Evolutionary conservation across 176 grass and related monocot species (phyloP).

Genomic region (Avena insularis): DNA sequence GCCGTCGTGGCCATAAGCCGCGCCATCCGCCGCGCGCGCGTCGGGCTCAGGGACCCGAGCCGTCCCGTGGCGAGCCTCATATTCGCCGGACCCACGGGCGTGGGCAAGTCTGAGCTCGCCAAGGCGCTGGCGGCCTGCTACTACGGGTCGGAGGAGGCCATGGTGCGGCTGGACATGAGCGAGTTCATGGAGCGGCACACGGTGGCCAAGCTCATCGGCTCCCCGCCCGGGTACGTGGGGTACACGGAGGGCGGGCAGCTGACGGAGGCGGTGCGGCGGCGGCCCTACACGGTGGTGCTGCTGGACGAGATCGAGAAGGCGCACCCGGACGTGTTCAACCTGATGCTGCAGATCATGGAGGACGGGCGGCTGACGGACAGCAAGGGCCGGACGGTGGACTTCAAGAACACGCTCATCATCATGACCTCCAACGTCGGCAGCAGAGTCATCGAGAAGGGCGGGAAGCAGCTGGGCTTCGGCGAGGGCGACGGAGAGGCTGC

Average conservation of each 20-base stretch:
- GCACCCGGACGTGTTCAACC: constrained; percentile 92
- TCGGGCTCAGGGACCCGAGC: constrained; percentile 82
- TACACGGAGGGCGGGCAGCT: constrained; percentile 95
- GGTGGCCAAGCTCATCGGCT: constrained; percentile 88
- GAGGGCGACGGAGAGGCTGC: constrained; percentile 54
- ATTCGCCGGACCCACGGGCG: constrained; percentile 89
- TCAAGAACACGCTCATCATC: constrained; percentile 93
- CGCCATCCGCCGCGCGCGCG: constrained; percentile 78
- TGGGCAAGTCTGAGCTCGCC: constrained; percentile 91
- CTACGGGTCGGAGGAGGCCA: constrained; percentile 87
- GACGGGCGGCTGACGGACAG: constrained; percentile 89
- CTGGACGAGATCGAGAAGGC: constrained; percentile 94
- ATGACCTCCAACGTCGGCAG: constrained; percentile 97
- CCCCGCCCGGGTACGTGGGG: constrained; percentile 89
- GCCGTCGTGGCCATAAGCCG: constrained; percentile 86
- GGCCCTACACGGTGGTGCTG: constrained; percentile 83
- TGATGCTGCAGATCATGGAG: constrained; percentile 97
- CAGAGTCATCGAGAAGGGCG: constrained; percentile 93
- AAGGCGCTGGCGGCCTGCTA: constrained; percentile 81
- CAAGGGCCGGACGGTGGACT: constrained; percentile 88
- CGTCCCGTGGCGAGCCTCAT: constrained; percentile 92
- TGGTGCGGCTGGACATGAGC: constrained; percentile 95
- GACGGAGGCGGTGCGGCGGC: constrained; percentile 84
- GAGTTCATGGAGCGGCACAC: constrained; percentile 97
- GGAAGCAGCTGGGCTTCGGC: constrained; percentile 79